Conservation (phyloP, 2,329 filamentous ascomycete species). For the Hymenoscyphus repandus region DNA sequence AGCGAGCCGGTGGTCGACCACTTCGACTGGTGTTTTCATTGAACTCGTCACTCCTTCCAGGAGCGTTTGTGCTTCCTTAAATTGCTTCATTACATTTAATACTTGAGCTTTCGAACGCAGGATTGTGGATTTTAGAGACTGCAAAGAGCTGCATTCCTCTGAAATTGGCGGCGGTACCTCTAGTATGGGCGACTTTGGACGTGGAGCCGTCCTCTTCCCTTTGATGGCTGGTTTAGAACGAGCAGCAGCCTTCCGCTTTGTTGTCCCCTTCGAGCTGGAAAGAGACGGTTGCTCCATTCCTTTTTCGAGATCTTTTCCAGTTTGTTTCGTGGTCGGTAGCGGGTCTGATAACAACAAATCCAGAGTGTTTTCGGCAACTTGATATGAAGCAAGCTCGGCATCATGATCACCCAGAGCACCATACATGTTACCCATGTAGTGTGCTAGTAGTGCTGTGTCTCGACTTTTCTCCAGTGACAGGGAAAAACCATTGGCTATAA, state of each 20-base stretch:
- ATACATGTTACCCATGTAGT: constrained; percentile 50
- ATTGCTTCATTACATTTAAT: constrained; percentile 42
- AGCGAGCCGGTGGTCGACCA: constrained; percentile 49
- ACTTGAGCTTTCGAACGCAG: constrained; percentile 46
- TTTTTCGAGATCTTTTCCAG: constrained; percentile 14
- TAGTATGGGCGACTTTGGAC: constrained; percentile 20
- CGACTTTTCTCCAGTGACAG: constrained; percentile 40
- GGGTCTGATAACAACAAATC: constrained; percentile 7
- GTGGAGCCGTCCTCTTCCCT: constrained; percentile 26
- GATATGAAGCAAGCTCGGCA: constrained; percentile 43
- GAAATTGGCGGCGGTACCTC: constrained; percentile 17
- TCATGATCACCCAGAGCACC: constrained; percentile 41
- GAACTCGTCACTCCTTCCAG: constrained; percentile 47
- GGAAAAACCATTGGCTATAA: constrained; percentile 48
- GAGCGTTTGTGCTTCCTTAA: constrained; percentile 50
- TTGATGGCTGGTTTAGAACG: constrained; percentile 26
- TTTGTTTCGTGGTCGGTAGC: too few species aligned
- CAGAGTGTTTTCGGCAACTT: constrained; percentile 42
- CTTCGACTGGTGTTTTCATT: constrained; percentile 37
- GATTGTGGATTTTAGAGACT: constrained; percentile 43
- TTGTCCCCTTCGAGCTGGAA: constrained; percentile 31
- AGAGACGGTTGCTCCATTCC: constrained; percentile 26
- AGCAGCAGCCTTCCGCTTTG: constrained; percentile 30
- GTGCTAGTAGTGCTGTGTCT: constrained; percentile 45
- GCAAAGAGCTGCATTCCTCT: constrained; percentile 32